Evolutionary conservation across 179 eudicot species (phyloP), one percentile per base, ranked within the genome.

Genomic region (Spinacia oleracea): DNA sequence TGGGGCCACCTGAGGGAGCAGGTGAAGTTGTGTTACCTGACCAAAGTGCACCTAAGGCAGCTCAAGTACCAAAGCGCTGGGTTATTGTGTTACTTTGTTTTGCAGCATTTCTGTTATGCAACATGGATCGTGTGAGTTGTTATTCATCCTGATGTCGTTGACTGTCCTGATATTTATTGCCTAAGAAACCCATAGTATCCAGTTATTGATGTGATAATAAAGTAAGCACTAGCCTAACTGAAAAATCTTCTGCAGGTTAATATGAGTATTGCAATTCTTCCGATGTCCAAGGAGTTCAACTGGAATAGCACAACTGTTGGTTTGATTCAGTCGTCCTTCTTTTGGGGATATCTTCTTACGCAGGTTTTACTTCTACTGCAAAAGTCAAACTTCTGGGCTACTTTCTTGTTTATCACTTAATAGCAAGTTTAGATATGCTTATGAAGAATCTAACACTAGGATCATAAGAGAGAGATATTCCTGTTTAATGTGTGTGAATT

Each of bases 301-400:
- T 95, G 97, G 95, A 93, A 84, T 77, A 95, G 94, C 86, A 86
- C 97, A 72, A 95, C 97, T 53, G 98, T 95, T 84, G 98, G 98
- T 81, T 91, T 95, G 32, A 93, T 95, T 78, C 98, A 95, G 76
- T 95, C 98, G 29, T 95, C 98, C 68, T 95, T 95, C 84, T 95
- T 95, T 90, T 95, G 98, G 98, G 98, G 98, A 58, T 95, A 95
- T 84, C 90, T 95, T 67, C 97, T 95, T 68, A 95, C 98, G 83
- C 98, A 95, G 97, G 98, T 94, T 83, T 83, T 81, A 74, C 66
- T 82, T 79, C 76, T 5, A 60, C 10, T 51, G 78, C 70, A 65
- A 23, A 18, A 9, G 15, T 40, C 63, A 18, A 72, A 53, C 42
- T 23, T 67, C 5, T 58, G 27, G n/a, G 43, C 59, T 59, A 35